These are phyloP conservation scores for Cordyceps cicadae DNA, from an alignment of 2,329 filamentous ascomycete species.

Conservation along the genomic window DNA sequence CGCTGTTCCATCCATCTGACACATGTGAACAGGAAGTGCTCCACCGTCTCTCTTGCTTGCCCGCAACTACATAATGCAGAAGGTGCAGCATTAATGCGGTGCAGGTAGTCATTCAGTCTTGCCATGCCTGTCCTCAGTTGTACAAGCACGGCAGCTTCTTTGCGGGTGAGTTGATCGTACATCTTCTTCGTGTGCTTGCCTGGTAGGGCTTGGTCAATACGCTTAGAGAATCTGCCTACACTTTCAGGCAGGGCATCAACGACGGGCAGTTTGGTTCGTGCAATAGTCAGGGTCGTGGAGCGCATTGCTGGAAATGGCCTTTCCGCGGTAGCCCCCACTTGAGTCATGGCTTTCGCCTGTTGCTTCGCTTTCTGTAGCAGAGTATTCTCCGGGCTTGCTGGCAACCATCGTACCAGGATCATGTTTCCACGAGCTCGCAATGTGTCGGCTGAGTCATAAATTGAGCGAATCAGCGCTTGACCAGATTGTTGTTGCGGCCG, in stretches of 20 bases:
- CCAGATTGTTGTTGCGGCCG: too few relatives aligned
- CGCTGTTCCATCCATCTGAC: background rate
- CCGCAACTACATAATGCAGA: background rate
- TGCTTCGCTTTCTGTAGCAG: background rate
- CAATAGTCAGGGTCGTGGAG: background rate
- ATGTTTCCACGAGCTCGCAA: background rate
- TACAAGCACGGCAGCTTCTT: slow-evolving; percentile 2
- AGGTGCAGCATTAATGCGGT: background rate
- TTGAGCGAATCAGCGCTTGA: too few relatives aligned
- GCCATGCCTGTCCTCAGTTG: slow-evolving; percentile 10
- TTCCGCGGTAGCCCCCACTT: background rate
- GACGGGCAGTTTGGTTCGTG: background rate
- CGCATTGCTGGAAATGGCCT: background rate
- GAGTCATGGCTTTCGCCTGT: background rate
- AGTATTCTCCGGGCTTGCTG: background rate
- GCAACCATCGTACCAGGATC: background rate
- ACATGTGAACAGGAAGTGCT: background rate
- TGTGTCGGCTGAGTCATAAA: background rate
- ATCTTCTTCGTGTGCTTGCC: slow-evolving; percentile 4
- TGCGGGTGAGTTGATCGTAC: background rate
- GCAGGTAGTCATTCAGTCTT: slow-evolving; percentile 4
- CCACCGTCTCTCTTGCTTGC: background rate
- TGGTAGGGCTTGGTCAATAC: background rate
- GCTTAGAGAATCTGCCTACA: background rate
- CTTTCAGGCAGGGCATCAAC: slow-evolving; percentile 3